phyloP scores from a whole-genome alignment of 2,329 filamentous ascomycete genomes.

The Claviceps sp. region DNA sequence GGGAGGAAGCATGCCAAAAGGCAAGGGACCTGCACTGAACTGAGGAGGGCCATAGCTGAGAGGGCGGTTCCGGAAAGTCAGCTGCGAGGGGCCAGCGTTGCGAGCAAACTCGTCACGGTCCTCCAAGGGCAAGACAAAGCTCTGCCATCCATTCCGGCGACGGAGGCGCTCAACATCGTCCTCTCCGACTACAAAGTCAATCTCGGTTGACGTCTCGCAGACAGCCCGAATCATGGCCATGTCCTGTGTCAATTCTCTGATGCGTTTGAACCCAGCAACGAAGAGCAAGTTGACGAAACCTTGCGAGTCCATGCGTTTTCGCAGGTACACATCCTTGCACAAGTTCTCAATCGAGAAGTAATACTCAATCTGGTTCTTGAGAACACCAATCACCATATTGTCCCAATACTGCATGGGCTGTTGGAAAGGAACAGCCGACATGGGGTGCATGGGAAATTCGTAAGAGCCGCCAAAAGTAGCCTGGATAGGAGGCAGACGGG shows the following conservation, averaged over 20 bases:
- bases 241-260: constrained; percentile 35
- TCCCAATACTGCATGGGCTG: constrained; percentile 35
- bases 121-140: constrained; percentile 60
- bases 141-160: constrained; percentile 60
- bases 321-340: constrained; percentile 81
- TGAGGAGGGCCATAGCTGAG: constrained; percentile 16
- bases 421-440: constrained; percentile 22
- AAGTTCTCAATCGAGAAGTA: constrained; percentile 96
- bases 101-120: constrained; percentile 62
- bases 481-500: constrained; percentile 24
- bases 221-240: constrained; percentile 60
- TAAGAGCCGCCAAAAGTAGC: constrained; percentile 20
- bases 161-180: constrained; percentile 72
- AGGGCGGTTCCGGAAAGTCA: constrained; percentile 22
- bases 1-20: constrained; percentile 18
- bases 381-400: constrained; percentile 30
- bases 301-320: constrained; percentile 87
- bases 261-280: constrained; percentile 76
- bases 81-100: constrained; percentile 48
- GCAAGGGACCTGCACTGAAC: constrained; percentile 18
- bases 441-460: constrained; percentile 28
- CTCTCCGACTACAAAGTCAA: constrained; percentile 63
- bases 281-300: constrained; percentile 75
- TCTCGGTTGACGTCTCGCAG: constrained; percentile 54
- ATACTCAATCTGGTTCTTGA: constrained; percentile 58